A percentile compares a stretch with the other conserved stretches of the same genome.
phyloP scores from a whole-genome alignment of 306 rosid genomes.

The Acacia melanoxylon region DNA sequence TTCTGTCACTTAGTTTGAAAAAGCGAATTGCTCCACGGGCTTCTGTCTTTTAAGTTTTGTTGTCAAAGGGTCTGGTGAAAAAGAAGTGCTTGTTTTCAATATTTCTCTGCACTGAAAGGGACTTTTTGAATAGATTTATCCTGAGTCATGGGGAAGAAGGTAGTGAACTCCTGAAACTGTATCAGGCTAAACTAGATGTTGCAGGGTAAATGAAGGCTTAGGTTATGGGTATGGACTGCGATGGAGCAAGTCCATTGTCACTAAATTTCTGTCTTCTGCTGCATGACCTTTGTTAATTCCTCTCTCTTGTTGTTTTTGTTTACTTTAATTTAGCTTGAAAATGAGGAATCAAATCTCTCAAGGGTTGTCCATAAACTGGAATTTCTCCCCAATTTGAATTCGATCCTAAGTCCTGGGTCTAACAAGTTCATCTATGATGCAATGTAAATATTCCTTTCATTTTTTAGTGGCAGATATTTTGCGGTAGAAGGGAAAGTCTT shows the following conservation, averaged over 20 bases:
- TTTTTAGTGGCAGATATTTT: not conserved
- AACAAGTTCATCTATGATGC: not conserved
- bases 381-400: not conserved
- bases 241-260: not conserved
- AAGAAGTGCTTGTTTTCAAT: not conserved
- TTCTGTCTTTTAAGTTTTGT: slow-evolving; percentile 31
- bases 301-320: not conserved
- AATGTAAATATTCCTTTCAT: not conserved
- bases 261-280: not conserved
- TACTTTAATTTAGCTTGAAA: not conserved
- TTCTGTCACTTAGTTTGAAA: slow-evolving; percentile 25
- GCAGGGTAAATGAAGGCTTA: not conserved
- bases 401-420: not conserved
- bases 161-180: slow-evolving; percentile 9
- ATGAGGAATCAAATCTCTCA: not conserved
- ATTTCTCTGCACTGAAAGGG: not conserved
- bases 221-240: not conserved
- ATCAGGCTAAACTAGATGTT: not conserved
- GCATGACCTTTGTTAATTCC: not conserved
- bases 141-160: not conserved
- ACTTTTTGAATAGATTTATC: slow-evolving; percentile 25
- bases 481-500: too few species aligned
- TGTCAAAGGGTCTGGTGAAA: slow-evolving; percentile 26
- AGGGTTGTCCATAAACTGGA: not conserved
- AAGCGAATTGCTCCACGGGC: slow-evolving; percentile 38